Evolutionary conservation across 768 basidiomycete genomes (phyloP).

Genomic region (Suillus americanus): DNA sequence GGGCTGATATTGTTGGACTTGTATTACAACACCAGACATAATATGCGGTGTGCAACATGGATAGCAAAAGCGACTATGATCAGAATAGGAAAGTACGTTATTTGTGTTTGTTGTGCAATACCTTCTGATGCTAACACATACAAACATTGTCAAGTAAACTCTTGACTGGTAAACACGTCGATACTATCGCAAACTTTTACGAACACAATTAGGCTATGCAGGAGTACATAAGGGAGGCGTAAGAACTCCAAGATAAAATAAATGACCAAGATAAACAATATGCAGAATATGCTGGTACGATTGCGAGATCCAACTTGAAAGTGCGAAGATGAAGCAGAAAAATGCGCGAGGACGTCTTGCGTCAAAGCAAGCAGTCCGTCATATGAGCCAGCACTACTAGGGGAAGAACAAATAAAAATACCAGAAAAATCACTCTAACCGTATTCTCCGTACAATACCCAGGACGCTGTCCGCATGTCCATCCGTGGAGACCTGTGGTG

Average conservation of each 20-base stretch:
- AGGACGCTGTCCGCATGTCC: slow-evolving; percentile 8
- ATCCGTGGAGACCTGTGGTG: neutral
- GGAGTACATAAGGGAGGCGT: slow-evolving; percentile 28
- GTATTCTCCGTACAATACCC: slow-evolving; percentile 20
- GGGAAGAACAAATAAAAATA: slow-evolving; percentile 29
- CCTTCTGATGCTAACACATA: slow-evolving; percentile 14
- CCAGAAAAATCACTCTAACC: slow-evolving; percentile 19
- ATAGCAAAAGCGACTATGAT: neutral
- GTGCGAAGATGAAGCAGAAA: slow-evolving; percentile 17
- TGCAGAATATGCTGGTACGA: slow-evolving; percentile 33
- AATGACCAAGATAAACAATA: slow-evolving; percentile 38
- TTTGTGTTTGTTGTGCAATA: slow-evolving; percentile 5
- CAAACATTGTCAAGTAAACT: slow-evolving; percentile 8
- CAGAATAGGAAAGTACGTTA: slow-evolving; percentile 1
- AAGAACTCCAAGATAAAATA: slow-evolving; percentile 35
- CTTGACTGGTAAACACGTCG: neutral
- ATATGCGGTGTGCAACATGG: neutral
- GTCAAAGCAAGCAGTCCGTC: slow-evolving; percentile 32
- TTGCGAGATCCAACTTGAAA: slow-evolving; percentile 31
- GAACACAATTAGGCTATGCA: slow-evolving; percentile 6
- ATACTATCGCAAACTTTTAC: slow-evolving; percentile 19
- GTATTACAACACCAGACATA: slow-evolving; percentile 32
- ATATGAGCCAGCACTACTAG: slow-evolving; percentile 23
- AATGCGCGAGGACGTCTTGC: slow-evolving; percentile 3
- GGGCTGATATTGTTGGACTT: slow-evolving; percentile 40